Base-by-base conservation (phyloP, 1,284 basidiomycete species). In the Apiotrichum mycotoxinovorans region DNA sequence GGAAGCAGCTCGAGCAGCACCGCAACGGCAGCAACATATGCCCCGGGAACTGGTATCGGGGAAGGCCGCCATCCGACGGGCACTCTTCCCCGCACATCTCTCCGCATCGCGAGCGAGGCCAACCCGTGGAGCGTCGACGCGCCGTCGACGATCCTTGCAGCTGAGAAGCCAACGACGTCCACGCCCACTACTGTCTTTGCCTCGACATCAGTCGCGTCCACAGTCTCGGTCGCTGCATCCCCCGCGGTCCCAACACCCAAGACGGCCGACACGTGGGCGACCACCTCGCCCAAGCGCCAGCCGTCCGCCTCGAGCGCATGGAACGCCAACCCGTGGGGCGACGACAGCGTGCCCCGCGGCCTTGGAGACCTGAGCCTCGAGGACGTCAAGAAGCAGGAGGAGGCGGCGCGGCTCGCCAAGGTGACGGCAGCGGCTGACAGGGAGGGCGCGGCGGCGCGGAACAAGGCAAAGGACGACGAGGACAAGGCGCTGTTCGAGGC, bases 31-130 rank as follows among this genome's bases (percentile, higher is more conserved):
- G n/a, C 35, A 15, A 20, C 49, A n/a, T 59, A 53, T 11, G 54
- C 48, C 37, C 54, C 65, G 4, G 63, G 65, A 2, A 66, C 65
- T 7, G 65, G 66, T 0, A 68, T 61, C 22, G 63, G 59, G 18
- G 66, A 64, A 51, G 66, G 66, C 15, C 41, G 38, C 18, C 42
- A 44, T 23, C 51, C 57, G 25, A 22, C 52, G 14, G 15, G 18
- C 15, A 20, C 20, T 33, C 49, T 51, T 5, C 49, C 49, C 14
- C 49, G 49, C 23, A 26, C 41, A 38, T 30, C 52, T 20, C 35
- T 52, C 17, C 54, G 58, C n/a, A 43, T 60, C 26, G 58, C 58
- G 15, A 55, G 52, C 5, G 61, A 64, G 46, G 33, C 56, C n/a
- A 66, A 66, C 49, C 65, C 63, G 20, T 66, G 65, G 65, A 50